phyloP scores from a whole-genome alignment of 192 early-diverging fungal genomes.

The Powellomyces hirtus region DNA sequence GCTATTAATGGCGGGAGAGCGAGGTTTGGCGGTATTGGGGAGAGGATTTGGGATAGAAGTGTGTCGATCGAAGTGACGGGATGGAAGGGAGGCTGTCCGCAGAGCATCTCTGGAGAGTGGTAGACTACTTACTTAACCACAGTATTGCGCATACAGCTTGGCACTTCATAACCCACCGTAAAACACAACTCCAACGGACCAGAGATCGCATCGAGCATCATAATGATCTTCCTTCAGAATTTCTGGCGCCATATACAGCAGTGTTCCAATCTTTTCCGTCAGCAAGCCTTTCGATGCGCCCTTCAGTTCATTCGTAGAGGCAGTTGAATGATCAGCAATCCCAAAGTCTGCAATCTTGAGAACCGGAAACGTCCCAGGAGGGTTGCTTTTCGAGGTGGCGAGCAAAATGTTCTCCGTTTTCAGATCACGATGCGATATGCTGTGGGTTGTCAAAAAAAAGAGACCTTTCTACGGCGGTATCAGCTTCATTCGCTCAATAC shows the following conservation, averaged over 20 bases:
- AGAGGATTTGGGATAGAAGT: conserved; percentile 11
- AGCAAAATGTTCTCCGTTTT: conserved; percentile 29
- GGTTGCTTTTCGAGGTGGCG: neutral
- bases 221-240: conserved; percentile 21
- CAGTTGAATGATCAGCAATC: conserved; percentile 12
- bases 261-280: conserved; percentile 15
- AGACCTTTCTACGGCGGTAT: conserved; percentile 20
- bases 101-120: conserved; percentile 28
- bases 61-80: neutral
- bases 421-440: conserved; percentile 29
- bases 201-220: conserved; percentile 30
- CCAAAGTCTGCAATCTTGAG: conserved; percentile 36
- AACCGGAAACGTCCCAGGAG: neutral
- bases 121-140: neutral
- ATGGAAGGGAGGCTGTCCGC: conserved; percentile 24
- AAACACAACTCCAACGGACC: conserved; percentile 32
- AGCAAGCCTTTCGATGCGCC: neutral
- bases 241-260: conserved; percentile 32
- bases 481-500: neutral
- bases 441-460: conserved; percentile 11
- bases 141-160: too few relatives aligned
- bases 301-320: neutral
- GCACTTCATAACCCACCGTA: conserved; percentile 13
- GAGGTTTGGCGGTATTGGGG: conserved; percentile 11
- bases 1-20: conserved; percentile 14